These are phyloP conservation scores for Allantophomopsis cytisporea DNA, from an alignment of 2,329 filamentous ascomycete species.

Conservation along the genomic window DNA sequence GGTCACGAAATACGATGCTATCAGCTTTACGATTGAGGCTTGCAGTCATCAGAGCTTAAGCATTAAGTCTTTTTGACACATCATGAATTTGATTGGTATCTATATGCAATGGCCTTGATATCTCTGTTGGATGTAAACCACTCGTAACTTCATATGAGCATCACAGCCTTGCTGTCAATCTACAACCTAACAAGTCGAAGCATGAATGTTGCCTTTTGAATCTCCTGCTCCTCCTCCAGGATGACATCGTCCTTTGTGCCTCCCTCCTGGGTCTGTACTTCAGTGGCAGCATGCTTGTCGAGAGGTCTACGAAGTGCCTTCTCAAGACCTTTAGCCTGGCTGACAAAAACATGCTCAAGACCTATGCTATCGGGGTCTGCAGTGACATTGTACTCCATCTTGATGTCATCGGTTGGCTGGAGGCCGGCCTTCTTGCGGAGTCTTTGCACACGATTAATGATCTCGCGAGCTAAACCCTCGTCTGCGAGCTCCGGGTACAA, in stretches of 20 bases:
- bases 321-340: constrained; percentile 55
- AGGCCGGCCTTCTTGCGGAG: constrained; percentile 89
- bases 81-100: too few relatives aligned
- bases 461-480: constrained; percentile 81
- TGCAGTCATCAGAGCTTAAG: too few relatives aligned
- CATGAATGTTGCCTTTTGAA: constrained; percentile 71
- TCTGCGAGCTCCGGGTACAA: constrained; percentile 75
- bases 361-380: constrained; percentile 68
- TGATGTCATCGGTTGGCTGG: constrained; percentile 83
- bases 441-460: constrained; percentile 85
- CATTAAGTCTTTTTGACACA: too few relatives aligned
- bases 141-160: too few relatives aligned
- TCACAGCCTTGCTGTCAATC: constrained; percentile 7
- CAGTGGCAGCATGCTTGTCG: constrained; percentile 51
- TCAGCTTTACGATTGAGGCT: too few relatives aligned
- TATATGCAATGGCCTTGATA: too few relatives aligned
- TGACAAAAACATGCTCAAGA: constrained; percentile 54
- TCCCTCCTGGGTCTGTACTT: constrained; percentile 33
- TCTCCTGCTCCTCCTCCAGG: constrained; percentile 71
- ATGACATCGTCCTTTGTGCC: constrained; percentile 33
- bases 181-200: constrained; percentile 64
- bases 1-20: too few relatives aligned
- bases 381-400: constrained; percentile 82
- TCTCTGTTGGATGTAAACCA: too few relatives aligned
- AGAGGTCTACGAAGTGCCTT: constrained; percentile 68